Evolutionary conservation across 306 rosid species (phyloP).

Genomic region (cucumber (Cucumis sativus)): DNA sequence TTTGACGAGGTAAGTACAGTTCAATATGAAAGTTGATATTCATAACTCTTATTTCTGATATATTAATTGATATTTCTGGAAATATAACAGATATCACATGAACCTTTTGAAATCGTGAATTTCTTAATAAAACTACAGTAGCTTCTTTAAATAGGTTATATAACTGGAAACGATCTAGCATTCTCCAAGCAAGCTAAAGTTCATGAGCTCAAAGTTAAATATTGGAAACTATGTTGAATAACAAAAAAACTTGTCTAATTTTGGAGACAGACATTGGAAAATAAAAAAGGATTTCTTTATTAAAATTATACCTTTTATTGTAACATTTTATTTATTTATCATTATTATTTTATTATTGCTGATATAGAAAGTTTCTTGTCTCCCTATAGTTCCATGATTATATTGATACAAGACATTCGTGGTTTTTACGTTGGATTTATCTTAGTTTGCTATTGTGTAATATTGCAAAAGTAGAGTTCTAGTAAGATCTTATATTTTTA

Average conservation of each 20-base stretch:
- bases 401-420: neutral
- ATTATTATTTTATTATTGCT: neutral
- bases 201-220: neutral
- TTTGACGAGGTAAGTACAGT: constrained; percentile 48
- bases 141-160: neutral
- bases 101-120: neutral
- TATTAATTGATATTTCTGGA: neutral
- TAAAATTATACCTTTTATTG: neutral
- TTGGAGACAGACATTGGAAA: neutral
- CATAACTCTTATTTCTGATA: neutral
- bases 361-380: neutral
- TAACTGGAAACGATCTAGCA: neutral
- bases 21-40: neutral
- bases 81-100: neutral
- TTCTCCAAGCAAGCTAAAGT: neutral
- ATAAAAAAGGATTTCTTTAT: neutral
- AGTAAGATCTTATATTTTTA: constrained; percentile 4
- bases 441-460: neutral
- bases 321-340: neutral
- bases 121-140: neutral
- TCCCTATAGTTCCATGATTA: neutral
- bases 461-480: neutral
- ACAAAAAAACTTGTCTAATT: neutral
- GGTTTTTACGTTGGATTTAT: constrained; percentile 7
- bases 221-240: neutral